Evolutionary conservation across 768 basidiomycete species (phyloP), one percentile per base, ranked within the genome.

Genomic region (Candolleomyces efflorescens): DNA sequence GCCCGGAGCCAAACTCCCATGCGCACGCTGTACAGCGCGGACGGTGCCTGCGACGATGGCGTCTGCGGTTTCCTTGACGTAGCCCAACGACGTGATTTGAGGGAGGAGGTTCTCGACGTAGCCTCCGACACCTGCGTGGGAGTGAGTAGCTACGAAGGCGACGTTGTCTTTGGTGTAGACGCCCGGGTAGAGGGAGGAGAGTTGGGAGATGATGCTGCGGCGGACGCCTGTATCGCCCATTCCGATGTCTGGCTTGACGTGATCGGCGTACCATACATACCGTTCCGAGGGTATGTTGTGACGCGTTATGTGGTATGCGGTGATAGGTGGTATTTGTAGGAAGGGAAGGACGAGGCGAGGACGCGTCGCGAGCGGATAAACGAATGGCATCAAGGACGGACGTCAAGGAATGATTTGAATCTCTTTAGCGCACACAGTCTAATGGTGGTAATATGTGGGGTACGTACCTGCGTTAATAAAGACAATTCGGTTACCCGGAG

Each of bases 171-270:
- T 72, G 11, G 76, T 82, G 71, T 91, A 92, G 1, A 90, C 59
- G 0, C 82, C 83, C 1, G 86, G 82, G 65, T 80, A 89, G 45
- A 78, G 70, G 10, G 75, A 61, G 6, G 83, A 77, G 10, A 92
- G 77, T 41, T 79, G 71, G 3, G 76, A 67, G 26, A 92, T 79
- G 62, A 92, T 84, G 13, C 82, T 80, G 24, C 88, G 83, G 32
- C 89, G 85, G 38, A 90, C 73, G 23, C 89, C 90, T 2, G 82
- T 83, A 69, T 91, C 90, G 11, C 90, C 90, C 86, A 91, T 90
- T 43, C 84, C 87, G 52, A 90, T 89, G 67, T 92, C 90, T 85
- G 32, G 32, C n/a, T n/a, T n/a, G n/a, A n/a, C n/a, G n/a, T n/a
- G n/a, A n/a, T n/a, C n/a, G n/a, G n/a, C n/a, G n/a, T n/a, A n/a